phyloP scores from a whole-genome alignment of 768 basidiomycete genomes.

The Pulveroboletus sp. region DNA sequence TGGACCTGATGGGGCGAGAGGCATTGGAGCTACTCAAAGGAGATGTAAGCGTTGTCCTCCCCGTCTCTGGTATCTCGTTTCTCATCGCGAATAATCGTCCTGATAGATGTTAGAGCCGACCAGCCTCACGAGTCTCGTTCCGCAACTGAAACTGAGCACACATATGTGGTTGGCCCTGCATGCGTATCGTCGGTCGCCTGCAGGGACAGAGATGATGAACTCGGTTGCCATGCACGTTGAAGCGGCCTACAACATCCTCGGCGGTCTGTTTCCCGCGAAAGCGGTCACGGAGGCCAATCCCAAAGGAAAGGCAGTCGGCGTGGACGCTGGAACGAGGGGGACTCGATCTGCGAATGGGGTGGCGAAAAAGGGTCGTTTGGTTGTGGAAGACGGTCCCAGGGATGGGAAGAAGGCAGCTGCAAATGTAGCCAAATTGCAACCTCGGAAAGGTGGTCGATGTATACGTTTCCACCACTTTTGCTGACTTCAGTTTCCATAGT shows the following conservation, averaged over 20 bases:
- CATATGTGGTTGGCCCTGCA: constrained; percentile 73
- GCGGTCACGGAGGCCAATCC: constrained; percentile 11
- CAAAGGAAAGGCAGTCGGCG: constrained; percentile 21
- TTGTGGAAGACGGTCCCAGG: not conserved
- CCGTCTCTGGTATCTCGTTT: not conserved
- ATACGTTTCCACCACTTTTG: not conserved
- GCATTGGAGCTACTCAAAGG: constrained; percentile 38
- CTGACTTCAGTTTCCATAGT: constrained; percentile 3
- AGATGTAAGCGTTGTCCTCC: constrained; percentile 36
- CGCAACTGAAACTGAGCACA: constrained; percentile 50
- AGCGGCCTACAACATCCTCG: constrained; percentile 49
- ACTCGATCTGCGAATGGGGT: not conserved
- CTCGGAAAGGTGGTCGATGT: constrained; percentile 36
- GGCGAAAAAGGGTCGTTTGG: constrained; percentile 39
- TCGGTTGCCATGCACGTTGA: constrained; percentile 51
- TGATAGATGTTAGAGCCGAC: constrained; percentile 32
- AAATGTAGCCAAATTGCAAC: constrained; percentile 43
- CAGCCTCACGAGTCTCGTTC: constrained; percentile 25
- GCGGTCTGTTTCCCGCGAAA: constrained; percentile 30
- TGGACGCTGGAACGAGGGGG: constrained; percentile 13
- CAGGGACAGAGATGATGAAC: constrained; percentile 36
- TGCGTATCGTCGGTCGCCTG: constrained; percentile 52
- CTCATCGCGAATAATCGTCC: not conserved
- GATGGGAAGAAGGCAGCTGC: constrained; percentile 8
- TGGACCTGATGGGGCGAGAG: constrained; percentile 39